Conservation (phyloP, 495 filamentous ascomycete genomes). For the Letharia lupina region DNA sequence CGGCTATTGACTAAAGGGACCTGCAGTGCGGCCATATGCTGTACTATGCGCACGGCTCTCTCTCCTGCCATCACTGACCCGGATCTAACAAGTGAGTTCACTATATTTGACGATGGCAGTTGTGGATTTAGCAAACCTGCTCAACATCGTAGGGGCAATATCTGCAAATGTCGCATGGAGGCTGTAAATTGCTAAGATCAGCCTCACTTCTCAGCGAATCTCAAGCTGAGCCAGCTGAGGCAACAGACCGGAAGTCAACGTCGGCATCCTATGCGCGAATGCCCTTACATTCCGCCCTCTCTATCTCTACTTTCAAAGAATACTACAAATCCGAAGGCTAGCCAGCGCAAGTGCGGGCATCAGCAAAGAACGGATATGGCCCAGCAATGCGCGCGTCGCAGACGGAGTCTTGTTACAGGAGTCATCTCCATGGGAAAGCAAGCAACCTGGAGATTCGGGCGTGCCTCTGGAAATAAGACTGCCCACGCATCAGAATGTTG, state of each 20-base stretch:
- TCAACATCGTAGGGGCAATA: conserved; percentile 9
- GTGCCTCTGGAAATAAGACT: conserved; percentile 18
- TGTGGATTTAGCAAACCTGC: neutral
- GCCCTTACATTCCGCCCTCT: conserved; percentile 21
- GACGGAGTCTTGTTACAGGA: neutral
- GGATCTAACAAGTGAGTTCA: conserved; percentile 16
- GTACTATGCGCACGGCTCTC: conserved; percentile 18
- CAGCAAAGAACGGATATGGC: conserved; percentile 12
- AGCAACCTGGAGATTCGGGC: neutral
- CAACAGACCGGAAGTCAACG: conserved; percentile 21
- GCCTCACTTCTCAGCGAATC: neutral
- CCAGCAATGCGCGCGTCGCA: neutral
- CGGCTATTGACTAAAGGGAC: neutral
- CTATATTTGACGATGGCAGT: neutral
- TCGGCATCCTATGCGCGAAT: conserved; percentile 24
- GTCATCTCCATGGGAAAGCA: neutral
- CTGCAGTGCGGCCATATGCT: conserved; percentile 18
- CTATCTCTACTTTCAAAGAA: conserved; percentile 17
- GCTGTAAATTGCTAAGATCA: conserved; percentile 2
- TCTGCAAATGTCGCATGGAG: conserved; percentile 20
- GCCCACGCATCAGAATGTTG: neutral
- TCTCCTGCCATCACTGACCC: conserved; percentile 12
- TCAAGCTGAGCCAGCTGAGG: neutral
- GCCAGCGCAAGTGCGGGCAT: neutral
- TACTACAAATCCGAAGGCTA: conserved; percentile 7